Percentiles rank a stretch among this genome's conserved stretches.
Conservation (phyloP, 441 rosid genomes). For the Pelargonium fulgidum region DNA sequence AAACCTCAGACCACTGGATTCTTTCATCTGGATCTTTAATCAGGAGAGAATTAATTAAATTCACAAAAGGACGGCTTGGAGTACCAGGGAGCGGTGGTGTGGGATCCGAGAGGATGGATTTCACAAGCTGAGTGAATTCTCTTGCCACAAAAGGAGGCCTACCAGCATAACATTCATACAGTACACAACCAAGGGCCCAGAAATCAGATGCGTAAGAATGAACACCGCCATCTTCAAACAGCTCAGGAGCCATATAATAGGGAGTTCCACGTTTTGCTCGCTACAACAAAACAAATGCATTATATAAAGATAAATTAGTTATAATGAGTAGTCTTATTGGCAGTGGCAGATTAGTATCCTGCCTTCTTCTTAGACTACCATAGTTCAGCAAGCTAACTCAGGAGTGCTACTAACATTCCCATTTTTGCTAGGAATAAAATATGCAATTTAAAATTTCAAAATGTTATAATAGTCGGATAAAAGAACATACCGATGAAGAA, state of each 20-base stretch:
- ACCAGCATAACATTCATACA: conserved; percentile 88
- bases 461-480: conserved; percentile 1
- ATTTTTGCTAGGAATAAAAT: not conserved
- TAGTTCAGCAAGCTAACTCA: not conserved
- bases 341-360: not conserved
- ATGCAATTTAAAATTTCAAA: not conserved
- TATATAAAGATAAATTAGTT: not conserved
- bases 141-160: conserved; percentile 81
- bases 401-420: not conserved
- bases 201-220: conserved; percentile 97
- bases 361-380: not conserved
- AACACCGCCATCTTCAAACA: conserved; percentile 92
- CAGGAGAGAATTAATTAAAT: conserved; percentile 75
- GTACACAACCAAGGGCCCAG: conserved; percentile 97
- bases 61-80: conserved; percentile 74
- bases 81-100: conserved; percentile 83
- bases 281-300: conserved; percentile 38
- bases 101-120: conserved; percentile 81
- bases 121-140: conserved; percentile 86
- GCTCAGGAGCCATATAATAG: conserved; percentile 96
- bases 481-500: conserved; percentile 52
- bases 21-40: conserved; percentile 91
- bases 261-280: conserved; percentile 99
- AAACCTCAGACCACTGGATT: conserved; percentile 82
- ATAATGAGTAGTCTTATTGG: not conserved